A percentile compares a stretch with the other conserved stretches of the same genome.
These are phyloP conservation scores for Calamus simplicifolius DNA, from an alignment of 176 grass and related monocot species.

Conservation along the genomic window DNA sequence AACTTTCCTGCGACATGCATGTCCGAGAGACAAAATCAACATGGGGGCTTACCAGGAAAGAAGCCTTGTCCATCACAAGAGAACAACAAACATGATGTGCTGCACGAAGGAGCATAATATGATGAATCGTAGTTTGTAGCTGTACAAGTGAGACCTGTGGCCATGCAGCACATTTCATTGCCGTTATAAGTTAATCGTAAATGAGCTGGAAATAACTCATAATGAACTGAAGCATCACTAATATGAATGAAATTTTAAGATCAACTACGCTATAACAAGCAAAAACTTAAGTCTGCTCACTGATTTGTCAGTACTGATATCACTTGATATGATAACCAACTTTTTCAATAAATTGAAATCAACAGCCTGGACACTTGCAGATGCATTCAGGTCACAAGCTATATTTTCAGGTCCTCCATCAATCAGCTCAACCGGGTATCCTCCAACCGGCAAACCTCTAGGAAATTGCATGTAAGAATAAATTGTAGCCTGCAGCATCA, in stretches of 20 bases:
- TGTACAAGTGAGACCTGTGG: slow-evolving; percentile 51
- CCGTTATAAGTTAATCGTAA: neutral
- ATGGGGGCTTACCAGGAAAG: slow-evolving; percentile 59
- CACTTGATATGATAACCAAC: slow-evolving; percentile 46
- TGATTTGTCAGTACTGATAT: slow-evolving; percentile 32
- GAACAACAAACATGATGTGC: slow-evolving; percentile 40
- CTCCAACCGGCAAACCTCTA: slow-evolving; percentile 24
- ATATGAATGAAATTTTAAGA: slow-evolving; percentile 19
- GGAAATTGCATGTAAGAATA: slow-evolving; percentile 74
- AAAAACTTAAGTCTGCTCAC: slow-evolving; percentile 32
- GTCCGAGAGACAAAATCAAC: neutral
- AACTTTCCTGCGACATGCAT: neutral
- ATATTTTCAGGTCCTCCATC: slow-evolving; percentile 26
- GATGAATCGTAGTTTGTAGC: slow-evolving; percentile 45
- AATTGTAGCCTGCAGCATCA: slow-evolving; percentile 54
- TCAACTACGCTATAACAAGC: neutral
- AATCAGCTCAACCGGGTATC: neutral
- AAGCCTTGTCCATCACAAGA: slow-evolving; percentile 48
- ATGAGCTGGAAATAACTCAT: too few species aligned
- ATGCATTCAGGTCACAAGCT: slow-evolving; percentile 18
- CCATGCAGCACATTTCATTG: slow-evolving; percentile 19
- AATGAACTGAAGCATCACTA: neutral
- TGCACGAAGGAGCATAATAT: slow-evolving; percentile 50
- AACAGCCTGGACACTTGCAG: slow-evolving; percentile 13
- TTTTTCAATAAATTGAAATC: slow-evolving; percentile 54